Evolutionary conservation across 768 basidiomycete genomes (phyloP).

Genomic region (Trametes gibbosa): DNA sequence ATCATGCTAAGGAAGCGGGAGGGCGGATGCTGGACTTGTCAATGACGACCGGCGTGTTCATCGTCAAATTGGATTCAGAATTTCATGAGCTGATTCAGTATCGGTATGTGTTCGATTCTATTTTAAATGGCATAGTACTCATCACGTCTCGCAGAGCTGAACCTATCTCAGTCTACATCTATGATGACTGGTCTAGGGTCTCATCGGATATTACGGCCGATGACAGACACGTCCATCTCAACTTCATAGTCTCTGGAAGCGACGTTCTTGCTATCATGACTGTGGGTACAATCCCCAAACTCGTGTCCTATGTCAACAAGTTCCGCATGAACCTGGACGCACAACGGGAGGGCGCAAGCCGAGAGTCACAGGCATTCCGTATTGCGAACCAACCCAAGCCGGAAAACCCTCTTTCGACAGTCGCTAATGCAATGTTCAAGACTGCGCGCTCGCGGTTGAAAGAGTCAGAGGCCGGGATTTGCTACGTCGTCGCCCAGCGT

Average conservation of each 20-base stretch:
- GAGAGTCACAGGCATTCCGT: slow-evolving; percentile 76
- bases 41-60: slow-evolving; percentile 70
- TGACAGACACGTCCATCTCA: slow-evolving; percentile 59
- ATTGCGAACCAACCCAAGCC: slow-evolving; percentile 70
- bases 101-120: slow-evolving; percentile 44
- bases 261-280: slow-evolving; percentile 67
- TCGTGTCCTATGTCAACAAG: slow-evolving; percentile 71
- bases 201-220: slow-evolving; percentile 38
- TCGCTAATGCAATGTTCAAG: slow-evolving; percentile 81
- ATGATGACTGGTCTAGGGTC: slow-evolving; percentile 76
- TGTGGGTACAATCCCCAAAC: slow-evolving; percentile 72
- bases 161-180: slow-evolving; percentile 70
- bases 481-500: slow-evolving; percentile 65
- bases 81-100: slow-evolving; percentile 72
- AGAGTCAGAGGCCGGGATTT: slow-evolving; percentile 58
- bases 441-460: slow-evolving; percentile 71
- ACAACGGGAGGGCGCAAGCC: slow-evolving; percentile 73
- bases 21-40: slow-evolving; percentile 67
- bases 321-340: slow-evolving; percentile 70
- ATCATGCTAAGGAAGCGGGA: slow-evolving; percentile 28
- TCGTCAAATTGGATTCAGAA: slow-evolving; percentile 70
- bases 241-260: slow-evolving; percentile 72
- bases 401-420: slow-evolving; percentile 77
- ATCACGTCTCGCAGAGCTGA: slow-evolving; percentile 52
- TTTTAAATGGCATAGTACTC: slow-evolving; percentile 1